These are phyloP conservation scores for Cladorrhinum samala DNA, from an alignment of 495 filamentous ascomycete species.

Conservation along the genomic window DNA sequence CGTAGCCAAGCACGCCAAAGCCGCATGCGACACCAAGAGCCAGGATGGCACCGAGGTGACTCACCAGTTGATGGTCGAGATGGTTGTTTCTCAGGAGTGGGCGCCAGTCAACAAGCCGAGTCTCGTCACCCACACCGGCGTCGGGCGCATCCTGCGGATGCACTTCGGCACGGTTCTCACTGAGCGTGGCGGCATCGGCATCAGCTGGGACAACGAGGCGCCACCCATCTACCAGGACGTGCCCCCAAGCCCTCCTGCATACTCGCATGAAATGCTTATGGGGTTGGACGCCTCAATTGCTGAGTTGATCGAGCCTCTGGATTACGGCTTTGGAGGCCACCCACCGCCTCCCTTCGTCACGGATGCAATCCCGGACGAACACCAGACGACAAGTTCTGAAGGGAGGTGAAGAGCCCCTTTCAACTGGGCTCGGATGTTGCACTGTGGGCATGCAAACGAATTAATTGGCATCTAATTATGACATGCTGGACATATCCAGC, in stretches of 20 bases:
- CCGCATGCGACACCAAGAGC: conserved; percentile 73
- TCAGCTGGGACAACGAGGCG: conserved; percentile 95
- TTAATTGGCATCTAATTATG: neutral
- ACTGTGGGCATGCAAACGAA: neutral
- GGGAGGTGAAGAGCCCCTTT: conserved; percentile 18
- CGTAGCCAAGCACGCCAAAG: conserved; percentile 54
- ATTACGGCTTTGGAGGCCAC: neutral
- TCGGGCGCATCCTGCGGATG: conserved; percentile 87
- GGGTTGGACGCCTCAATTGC: conserved; percentile 14
- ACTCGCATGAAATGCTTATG: conserved; percentile 35
- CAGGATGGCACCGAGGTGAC: conserved; percentile 70
- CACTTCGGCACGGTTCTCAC: conserved; percentile 80
- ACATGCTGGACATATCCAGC: neutral
- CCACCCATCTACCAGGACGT: conserved; percentile 95
- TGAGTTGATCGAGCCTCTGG: conserved; percentile 25
- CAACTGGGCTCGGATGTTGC: conserved; percentile 2
- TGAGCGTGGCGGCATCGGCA: conserved; percentile 78
- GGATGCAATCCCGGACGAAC: neutral
- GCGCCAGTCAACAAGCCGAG: conserved; percentile 61
- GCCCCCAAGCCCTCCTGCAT: conserved; percentile 77
- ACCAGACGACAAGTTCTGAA: conserved; percentile 2
- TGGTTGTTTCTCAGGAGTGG: conserved; percentile 92
- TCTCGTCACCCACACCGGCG: conserved; percentile 77
- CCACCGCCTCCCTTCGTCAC: neutral
- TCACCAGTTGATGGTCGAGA: conserved; percentile 83